Conservation (phyloP, 768 basidiomycete genomes). For the Hygrophoropsis aurantiaca region DNA sequence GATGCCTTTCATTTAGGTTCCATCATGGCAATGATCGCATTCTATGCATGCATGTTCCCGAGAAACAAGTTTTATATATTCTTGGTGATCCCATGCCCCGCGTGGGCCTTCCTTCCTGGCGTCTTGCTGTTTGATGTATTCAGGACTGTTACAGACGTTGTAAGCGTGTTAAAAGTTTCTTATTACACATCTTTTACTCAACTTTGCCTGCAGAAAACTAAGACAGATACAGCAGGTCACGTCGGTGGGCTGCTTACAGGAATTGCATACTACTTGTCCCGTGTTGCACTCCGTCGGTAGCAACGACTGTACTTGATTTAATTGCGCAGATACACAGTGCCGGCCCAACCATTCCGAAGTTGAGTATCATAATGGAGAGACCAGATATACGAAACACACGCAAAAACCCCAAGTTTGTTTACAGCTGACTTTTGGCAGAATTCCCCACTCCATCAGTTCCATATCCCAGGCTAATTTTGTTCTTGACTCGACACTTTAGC, state of each 20-base stretch:
- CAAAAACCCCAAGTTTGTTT: too few relatives aligned
- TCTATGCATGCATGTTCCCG: conserved; percentile 72
- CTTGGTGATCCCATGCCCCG: conserved; percentile 76
- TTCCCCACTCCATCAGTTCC: too few relatives aligned
- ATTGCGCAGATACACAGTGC: too few relatives aligned
- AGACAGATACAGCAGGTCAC: conserved; percentile 64
- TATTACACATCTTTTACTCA: background rate
- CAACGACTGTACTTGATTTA: too few relatives aligned
- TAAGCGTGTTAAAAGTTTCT: conserved; percentile 15
- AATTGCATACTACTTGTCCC: conserved; percentile 47
- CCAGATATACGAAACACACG: too few relatives aligned
- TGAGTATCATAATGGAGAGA: background rate
- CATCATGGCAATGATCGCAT: conserved; percentile 67
- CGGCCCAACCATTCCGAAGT: too few relatives aligned
- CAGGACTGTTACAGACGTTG: conserved; percentile 34
- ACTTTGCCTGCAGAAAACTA: conserved; percentile 39
- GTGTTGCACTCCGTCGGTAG: conserved; percentile 26
- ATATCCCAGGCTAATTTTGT: too few relatives aligned
- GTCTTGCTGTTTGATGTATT: conserved; percentile 40
- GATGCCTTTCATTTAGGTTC: conserved; percentile 47
- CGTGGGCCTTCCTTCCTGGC: conserved; percentile 71
- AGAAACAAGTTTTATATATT: conserved; percentile 66
- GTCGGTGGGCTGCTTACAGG: conserved; percentile 68
- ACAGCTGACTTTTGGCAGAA: too few relatives aligned
- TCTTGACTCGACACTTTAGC: too few relatives aligned